A percentile compares a stretch with the other conserved stretches of the same genome.
Evolutionary conservation across 2,329 filamentous ascomycete species (phyloP).

Genomic region (Claviceps purpurea): DNA sequence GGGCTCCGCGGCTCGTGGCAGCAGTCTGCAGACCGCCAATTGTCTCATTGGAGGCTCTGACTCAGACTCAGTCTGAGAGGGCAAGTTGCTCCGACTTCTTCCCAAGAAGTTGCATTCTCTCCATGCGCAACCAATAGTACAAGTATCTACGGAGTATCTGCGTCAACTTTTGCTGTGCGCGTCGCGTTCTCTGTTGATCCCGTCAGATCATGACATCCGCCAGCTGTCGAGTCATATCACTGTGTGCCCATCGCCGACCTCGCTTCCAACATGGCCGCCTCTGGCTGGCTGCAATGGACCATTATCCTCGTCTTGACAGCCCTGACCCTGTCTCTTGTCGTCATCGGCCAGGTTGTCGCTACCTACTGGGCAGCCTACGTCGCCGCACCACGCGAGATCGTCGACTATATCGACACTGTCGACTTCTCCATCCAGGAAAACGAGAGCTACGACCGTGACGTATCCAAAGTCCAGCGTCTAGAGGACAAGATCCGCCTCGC

Average conservation of each 20-base stretch:
- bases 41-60: too few relatives aligned
- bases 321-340: slow-evolving; percentile 39
- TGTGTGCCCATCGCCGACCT: slow-evolving; percentile 9
- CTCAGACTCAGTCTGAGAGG: too few relatives aligned
- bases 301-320: slow-evolving; percentile 45
- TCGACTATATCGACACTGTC: slow-evolving; percentile 43
- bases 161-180: slow-evolving; percentile 3
- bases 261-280: slow-evolving; percentile 33
- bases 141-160: not conserved
- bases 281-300: slow-evolving; percentile 40
- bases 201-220: slow-evolving; percentile 5
- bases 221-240: slow-evolving; percentile 8
- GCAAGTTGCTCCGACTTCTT: too few relatives aligned
- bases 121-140: not conserved
- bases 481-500: slow-evolving; percentile 50
- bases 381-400: slow-evolving; percentile 43
- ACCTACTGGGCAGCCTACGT: slow-evolving; percentile 43
- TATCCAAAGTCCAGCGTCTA: slow-evolving; percentile 41
- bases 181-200: not conserved
- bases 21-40: too few relatives aligned
- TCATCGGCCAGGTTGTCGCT: slow-evolving; percentile 37
- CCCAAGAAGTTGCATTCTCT: too few relatives aligned
- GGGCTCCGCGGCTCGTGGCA: too few relatives aligned
- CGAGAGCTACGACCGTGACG: slow-evolving; percentile 48
- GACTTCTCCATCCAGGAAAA: slow-evolving; percentile 52